Evolutionary conservation across 169 alveolate species (phyloP), one percentile per base, ranked within the genome.

Genomic region (Plasmodium billcollinsi): DNA sequence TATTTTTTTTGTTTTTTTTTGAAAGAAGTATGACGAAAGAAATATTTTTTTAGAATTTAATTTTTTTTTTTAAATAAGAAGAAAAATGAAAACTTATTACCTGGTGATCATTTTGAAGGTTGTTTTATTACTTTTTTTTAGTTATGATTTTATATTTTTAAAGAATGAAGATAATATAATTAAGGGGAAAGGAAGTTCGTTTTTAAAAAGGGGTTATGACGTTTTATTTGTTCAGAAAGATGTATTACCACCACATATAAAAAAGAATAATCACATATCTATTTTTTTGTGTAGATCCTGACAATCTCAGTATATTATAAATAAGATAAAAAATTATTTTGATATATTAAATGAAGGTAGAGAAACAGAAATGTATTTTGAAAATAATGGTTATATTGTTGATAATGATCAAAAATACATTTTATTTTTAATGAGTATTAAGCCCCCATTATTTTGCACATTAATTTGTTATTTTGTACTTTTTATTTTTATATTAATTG

Each of bases 211-310:
- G n/a, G 29, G 76, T n/a, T 76, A 63, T 56, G 76, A 76, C 26
- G 18, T 52, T 63, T 76, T 76, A 20, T 76, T 76, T 69, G 76
- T 65, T 21, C 89, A 76, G 52, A 76, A 52, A 70, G 89, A 76
- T 56, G n/a, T 21, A 15, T 43, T 76, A 15, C 89, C 76, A 21
- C 50, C 89, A 47, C 66, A 65, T 24, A 76, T 76, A 76, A 76
- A 76, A 18, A 61, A 58, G 21, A 58, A 76, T 69, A 76, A 76
- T 63, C 89, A 76, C 3, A 76, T 76, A 52, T 76, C 89, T 18
- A 76, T 76, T 18, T 76, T 58, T 76, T 76, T 76, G 26, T 76
- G 89, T 58, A 76, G 52, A 43, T 76, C 89, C n/a, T 76, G 89
- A 76, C 89, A 76, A 21, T 76, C 89, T 1, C 49, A 76, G n/a